Percentiles rank a stretch among this genome's conserved stretches.
phyloP scores from a whole-genome alignment of 305 asterid genomes.

The Fraxinus angustifolia region DNA sequence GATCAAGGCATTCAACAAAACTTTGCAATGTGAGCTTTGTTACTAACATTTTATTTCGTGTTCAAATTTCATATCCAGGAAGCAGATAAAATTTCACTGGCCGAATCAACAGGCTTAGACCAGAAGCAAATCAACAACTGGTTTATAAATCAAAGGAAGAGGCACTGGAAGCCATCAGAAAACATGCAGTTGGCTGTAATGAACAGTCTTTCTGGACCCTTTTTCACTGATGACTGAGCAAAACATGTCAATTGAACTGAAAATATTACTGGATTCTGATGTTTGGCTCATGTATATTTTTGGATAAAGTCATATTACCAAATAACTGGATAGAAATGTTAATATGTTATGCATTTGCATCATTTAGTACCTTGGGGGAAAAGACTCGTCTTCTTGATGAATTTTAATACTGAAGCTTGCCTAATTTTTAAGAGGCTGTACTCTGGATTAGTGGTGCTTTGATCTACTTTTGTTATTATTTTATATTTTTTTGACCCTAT shows the following conservation, averaged over 20 bases:
- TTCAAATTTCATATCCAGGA: background rate
- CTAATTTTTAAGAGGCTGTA: background rate
- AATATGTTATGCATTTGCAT: background rate
- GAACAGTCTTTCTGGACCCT: slow-evolving; percentile 11
- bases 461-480: background rate
- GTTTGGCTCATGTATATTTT: background rate
- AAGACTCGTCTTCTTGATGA: background rate
- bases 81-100: background rate
- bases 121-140: slow-evolving; percentile 10
- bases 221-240: background rate
- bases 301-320: background rate
- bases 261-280: background rate
- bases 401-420: background rate
- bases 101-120: background rate
- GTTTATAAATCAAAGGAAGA: slow-evolving; percentile 6
- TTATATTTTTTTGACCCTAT: background rate
- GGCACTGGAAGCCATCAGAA: background rate
- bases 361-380: background rate
- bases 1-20: background rate
- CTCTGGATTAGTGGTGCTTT: background rate
- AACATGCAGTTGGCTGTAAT: slow-evolving; percentile 20
- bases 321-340: background rate
- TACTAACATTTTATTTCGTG: background rate
- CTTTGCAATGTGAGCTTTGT: background rate
- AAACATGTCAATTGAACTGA: background rate